phyloP scores from a whole-genome alignment of 1,284 basidiomycete genomes.

The Polyporus tsugae region DNA sequence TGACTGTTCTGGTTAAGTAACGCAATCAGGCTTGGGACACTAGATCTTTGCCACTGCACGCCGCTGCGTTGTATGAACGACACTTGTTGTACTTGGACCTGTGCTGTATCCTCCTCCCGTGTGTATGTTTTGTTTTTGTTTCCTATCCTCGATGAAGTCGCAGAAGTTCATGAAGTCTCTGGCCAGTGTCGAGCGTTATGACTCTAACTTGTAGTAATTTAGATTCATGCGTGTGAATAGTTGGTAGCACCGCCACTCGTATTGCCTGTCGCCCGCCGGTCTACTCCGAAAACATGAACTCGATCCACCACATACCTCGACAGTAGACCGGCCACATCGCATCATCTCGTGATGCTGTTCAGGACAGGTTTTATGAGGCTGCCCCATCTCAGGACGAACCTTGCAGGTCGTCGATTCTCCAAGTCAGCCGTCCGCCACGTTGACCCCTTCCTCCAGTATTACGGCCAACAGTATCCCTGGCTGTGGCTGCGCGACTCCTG shows the following conservation, averaged over 20 bases:
- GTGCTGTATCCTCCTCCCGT: neutral
- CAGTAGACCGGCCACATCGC: neutral
- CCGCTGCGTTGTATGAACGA: neutral
- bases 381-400: neutral
- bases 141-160: too few relatives aligned
- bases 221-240: too few relatives aligned
- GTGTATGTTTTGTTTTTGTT: neutral
- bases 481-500: conserved; percentile 66
- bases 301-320: neutral
- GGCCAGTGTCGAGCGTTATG: too few relatives aligned
- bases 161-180: too few relatives aligned
- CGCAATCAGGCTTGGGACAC: neutral
- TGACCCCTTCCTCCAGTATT: conserved; percentile 26
- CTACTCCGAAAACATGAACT: neutral
- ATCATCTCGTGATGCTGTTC: neutral
- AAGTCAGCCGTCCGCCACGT: neutral
- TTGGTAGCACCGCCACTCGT: too few relatives aligned
- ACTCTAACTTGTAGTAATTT: too few relatives aligned
- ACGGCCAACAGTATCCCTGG: conserved; percentile 40
- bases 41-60: neutral
- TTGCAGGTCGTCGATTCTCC: conserved; percentile 12
- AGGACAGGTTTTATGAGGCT: neutral
- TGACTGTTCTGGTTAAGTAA: neutral
- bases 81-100: neutral
- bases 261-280: too few relatives aligned